Conservation (phyloP, 257 asterid species). For the Phtheirospermum japonicum region DNA sequence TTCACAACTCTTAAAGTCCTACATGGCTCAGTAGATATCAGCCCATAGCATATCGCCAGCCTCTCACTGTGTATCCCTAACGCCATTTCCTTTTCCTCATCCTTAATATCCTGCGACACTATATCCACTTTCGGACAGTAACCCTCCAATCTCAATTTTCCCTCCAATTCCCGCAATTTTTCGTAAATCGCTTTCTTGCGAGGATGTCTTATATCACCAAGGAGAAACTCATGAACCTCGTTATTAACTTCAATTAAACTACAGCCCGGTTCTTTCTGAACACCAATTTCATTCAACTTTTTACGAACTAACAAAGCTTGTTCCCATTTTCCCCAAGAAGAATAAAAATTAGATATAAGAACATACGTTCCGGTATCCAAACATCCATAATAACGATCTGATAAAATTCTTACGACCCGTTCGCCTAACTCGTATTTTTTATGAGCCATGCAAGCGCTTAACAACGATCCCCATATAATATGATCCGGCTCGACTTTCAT, state of each 20-base stretch:
- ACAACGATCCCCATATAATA: slow-evolving; percentile 50
- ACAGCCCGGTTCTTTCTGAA: slow-evolving; percentile 56
- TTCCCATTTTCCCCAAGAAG: slow-evolving; percentile 44
- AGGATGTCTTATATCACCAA: slow-evolving; percentile 58
- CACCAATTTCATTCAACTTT: slow-evolving; percentile 39
- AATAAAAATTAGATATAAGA: slow-evolving; percentile 45
- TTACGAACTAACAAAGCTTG: slow-evolving; percentile 37
- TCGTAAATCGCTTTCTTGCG: slow-evolving; percentile 44
- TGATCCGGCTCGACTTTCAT: slow-evolving; percentile 39
- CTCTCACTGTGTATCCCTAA: slow-evolving; percentile 56
- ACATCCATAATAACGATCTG: slow-evolving; percentile 28
- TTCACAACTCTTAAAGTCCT: slow-evolving; percentile 44
- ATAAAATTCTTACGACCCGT: slow-evolving; percentile 31
- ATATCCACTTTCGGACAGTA: slow-evolving; percentile 40
- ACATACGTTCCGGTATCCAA: slow-evolving; percentile 32
- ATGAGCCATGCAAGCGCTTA: slow-evolving; percentile 52
- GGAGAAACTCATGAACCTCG: slow-evolving; percentile 45
- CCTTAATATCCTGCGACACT: slow-evolving; percentile 42
- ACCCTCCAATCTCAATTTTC: slow-evolving; percentile 34
- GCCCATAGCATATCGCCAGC: slow-evolving; percentile 56
- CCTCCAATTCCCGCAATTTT: slow-evolving; percentile 38
- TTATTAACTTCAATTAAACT: slow-evolving; percentile 45
- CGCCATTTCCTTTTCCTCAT: slow-evolving; percentile 44
- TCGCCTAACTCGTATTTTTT: slow-evolving; percentile 41
- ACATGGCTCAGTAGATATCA: slow-evolving; percentile 35